phyloP scores from a whole-genome alignment of 1,139 yeast genomes.

The Scheffersomyces parashehatae region DNA sequence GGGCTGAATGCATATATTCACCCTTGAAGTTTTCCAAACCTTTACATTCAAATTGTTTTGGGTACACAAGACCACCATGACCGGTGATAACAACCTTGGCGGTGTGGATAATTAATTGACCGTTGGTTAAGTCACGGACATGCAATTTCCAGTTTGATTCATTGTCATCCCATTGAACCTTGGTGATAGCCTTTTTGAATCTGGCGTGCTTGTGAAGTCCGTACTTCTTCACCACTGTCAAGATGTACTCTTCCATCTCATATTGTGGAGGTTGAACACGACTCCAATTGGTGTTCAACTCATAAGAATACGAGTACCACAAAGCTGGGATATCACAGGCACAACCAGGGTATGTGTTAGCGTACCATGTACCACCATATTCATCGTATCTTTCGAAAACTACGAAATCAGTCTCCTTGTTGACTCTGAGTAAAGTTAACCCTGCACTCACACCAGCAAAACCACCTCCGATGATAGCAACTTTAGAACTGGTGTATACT shows the following conservation, averaged over 20 bases:
- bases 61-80: conserved; percentile 42
- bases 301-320: conserved; percentile 46
- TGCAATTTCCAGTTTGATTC: conserved; percentile 38
- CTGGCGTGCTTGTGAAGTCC: conserved; percentile 29
- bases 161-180: conserved; percentile 31
- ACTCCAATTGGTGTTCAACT: conserved; percentile 45
- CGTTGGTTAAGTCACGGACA: conserved; percentile 36
- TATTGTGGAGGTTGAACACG: conserved; percentile 48
- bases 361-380: conserved; percentile 59
- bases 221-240: conserved; percentile 38
- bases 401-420: conserved; percentile 34
- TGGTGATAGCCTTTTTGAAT: conserved; percentile 30
- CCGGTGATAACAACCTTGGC: conserved; percentile 34
- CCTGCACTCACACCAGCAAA: conserved; percentile 46
- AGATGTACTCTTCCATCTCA: conserved; percentile 50
- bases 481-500: conserved; percentile 24
- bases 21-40: conserved; percentile 49
- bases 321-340: conserved; percentile 54
- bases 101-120: conserved; percentile 23
- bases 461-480: conserved; percentile 51
- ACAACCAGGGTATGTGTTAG: conserved; percentile 56
- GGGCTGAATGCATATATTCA: conserved; percentile 47
- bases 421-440: conserved; percentile 28
- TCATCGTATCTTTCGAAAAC: conserved; percentile 46
- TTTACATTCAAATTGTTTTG: conserved; percentile 27